A percentile compares a stretch with the other conserved stretches of the same genome.
phyloP scores from a whole-genome alignment of 345 rosid species.

The Brassica nigra region DNA sequence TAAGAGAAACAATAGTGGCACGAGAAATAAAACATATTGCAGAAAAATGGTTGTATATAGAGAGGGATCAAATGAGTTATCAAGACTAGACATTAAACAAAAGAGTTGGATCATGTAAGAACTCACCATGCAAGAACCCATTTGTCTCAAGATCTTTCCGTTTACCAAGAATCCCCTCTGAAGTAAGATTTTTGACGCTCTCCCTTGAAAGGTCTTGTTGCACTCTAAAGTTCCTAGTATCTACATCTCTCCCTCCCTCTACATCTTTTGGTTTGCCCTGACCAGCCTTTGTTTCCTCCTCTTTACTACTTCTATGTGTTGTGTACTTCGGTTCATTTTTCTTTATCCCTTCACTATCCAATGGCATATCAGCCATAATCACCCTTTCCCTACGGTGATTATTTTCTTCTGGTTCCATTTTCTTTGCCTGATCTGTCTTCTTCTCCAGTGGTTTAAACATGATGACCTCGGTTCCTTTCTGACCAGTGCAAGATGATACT shows the following conservation, averaged over 20 bases:
- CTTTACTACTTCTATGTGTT: slow-evolving; percentile 42
- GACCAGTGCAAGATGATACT: slow-evolving; percentile 39
- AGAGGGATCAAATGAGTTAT: slow-evolving; percentile 1
- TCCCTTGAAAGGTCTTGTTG: slow-evolving; percentile 2
- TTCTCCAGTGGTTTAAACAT: slow-evolving; percentile 44
- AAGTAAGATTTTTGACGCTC: slow-evolving; percentile 20
- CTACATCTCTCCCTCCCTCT: slow-evolving; percentile 36
- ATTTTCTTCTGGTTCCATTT: slow-evolving; percentile 44
- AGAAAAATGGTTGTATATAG: neutral
- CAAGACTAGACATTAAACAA: neutral
- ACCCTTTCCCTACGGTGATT: slow-evolving; percentile 39
- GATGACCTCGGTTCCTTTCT: slow-evolving; percentile 46
- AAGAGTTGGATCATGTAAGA: neutral
- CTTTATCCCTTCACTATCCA: slow-evolving; percentile 43
- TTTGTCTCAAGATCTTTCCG: slow-evolving; percentile 62
- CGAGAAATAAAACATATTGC: neutral
- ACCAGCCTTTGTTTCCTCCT: slow-evolving; percentile 41
- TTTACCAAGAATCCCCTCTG: slow-evolving; percentile 52
- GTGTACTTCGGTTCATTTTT: slow-evolving; percentile 46
- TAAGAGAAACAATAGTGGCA: slow-evolving; percentile 20
- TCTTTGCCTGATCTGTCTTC: slow-evolving; percentile 41
- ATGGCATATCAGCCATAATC: slow-evolving; percentile 41
- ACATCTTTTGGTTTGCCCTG: slow-evolving; percentile 43
- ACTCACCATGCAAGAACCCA: slow-evolving; percentile 73
- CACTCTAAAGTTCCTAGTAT: slow-evolving; percentile 6